Base-by-base conservation (phyloP, 768 basidiomycete genomes). In the Trametes gibbosa region DNA sequence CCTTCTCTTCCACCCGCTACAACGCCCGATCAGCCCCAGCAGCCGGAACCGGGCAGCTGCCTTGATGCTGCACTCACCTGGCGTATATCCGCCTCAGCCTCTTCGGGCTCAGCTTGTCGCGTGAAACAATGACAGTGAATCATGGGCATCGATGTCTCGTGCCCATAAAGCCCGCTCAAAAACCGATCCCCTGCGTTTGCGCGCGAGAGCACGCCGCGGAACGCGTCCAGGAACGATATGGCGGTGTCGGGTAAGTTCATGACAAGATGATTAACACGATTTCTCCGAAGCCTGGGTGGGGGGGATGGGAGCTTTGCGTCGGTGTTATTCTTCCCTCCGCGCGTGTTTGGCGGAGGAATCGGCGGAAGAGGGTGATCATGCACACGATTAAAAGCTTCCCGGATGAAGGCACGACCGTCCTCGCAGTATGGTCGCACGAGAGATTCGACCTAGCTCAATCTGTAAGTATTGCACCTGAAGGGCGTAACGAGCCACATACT, bases 41-140 rank as follows among this genome's bases (percentile, higher is more conserved):
- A 27, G 29, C 27, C 25, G 49, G 61, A 58, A 59, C 54, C 52
- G 39, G 17, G 55, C 19, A 24, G 32, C 19, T 48, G 39, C 29
- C 48, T 17, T 63, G 13, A 39, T 32, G 5, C 29, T 32, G n/a
- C n/a, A 25, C 29, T 41, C 68, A 95, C 96, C 82, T 86, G 72
- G 59, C 79, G 80, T 68, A 98, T 94, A 72, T 99, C 95, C 52
- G 63, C 72, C 69, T 87, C 80, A 4, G 93, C 94, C 50, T 75
- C 78, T 19, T 81, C 81, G 37, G 71, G 73, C 40, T 92, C 92
- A 21, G 86, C 64, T 72, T 95, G 92, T 53, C 92, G 84, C 27
- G 95, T 94, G 74, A 99, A 99, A 75, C 95, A 98, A 72, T 99
- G 88, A 64, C 92, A 95, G 70, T 99, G 97, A 16, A 99, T 80